phyloP scores from a whole-genome alignment of 768 basidiomycete genomes.

The Neoboletus magnificus region DNA sequence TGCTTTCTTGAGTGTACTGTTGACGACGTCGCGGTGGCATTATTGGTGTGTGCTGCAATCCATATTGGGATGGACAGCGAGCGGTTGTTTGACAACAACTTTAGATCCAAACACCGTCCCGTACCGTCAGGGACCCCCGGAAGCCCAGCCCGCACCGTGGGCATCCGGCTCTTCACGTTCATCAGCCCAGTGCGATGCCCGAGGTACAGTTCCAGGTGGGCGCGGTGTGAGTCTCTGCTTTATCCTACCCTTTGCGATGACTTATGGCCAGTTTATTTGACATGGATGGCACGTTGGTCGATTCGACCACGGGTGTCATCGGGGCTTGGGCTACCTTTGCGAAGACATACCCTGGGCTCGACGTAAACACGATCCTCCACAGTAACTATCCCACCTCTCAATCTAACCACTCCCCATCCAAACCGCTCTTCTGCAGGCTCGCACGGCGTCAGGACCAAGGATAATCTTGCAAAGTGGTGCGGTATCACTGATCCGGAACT shows the following conservation, averaged over 20 bases:
- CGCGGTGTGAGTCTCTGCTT: constrained; percentile 35
- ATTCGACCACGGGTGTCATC: constrained; percentile 78
- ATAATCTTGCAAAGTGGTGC: constrained; percentile 74
- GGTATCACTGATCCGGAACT: constrained; percentile 62
- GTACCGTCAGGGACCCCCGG: neutral
- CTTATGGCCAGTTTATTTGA: constrained; percentile 57
- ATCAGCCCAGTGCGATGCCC: constrained; percentile 26
- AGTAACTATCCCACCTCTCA: constrained; percentile 40
- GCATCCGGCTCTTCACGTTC: neutral
- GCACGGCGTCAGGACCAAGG: constrained; percentile 82
- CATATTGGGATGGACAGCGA: constrained; percentile 11
- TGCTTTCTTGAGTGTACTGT: constrained; percentile 75
- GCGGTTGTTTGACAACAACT: constrained; percentile 39
- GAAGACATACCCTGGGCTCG: constrained; percentile 61
- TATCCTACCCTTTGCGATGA: neutral
- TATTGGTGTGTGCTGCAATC: constrained; percentile 7
- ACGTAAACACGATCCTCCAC: constrained; percentile 58
- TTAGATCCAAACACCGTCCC: constrained; percentile 34
- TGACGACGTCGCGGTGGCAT: constrained; percentile 78
- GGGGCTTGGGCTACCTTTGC: constrained; percentile 83
- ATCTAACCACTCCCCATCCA: neutral
- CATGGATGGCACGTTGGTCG: constrained; percentile 81
- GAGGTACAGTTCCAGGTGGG: constrained; percentile 35
- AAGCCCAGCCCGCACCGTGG: neutral
- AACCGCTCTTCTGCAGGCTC: constrained; percentile 42